These are phyloP conservation scores for Xerocomellus intermedius DNA, from an alignment of 768 basidiomycete species.

Conservation along the genomic window DNA sequence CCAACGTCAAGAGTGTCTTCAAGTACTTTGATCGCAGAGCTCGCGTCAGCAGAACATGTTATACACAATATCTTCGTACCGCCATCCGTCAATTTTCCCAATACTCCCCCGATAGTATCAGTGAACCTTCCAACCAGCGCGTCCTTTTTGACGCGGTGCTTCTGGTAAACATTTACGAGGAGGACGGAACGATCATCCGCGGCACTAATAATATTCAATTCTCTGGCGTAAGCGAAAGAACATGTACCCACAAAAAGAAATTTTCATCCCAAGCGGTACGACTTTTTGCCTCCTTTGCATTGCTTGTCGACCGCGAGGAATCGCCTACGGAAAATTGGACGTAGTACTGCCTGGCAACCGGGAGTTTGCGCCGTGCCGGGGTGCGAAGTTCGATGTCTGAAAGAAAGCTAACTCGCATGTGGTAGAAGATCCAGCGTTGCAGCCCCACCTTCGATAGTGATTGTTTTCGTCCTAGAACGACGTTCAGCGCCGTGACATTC, in stretches of 20 bases:
- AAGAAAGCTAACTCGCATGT: background rate
- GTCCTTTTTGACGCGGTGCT: background rate
- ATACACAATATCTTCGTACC: background rate
- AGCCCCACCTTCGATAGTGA: slow-evolving; percentile 1
- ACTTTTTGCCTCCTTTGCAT: background rate
- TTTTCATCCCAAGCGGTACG: background rate
- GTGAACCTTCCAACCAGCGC: background rate
- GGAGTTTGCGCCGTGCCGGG: background rate
- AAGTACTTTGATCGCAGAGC: background rate
- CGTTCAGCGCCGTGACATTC: too few species aligned
- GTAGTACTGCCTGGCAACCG: background rate
- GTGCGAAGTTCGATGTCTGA: background rate
- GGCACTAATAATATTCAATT: background rate
- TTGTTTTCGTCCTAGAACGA: background rate
- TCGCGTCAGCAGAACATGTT: background rate
- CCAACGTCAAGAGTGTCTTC: background rate
- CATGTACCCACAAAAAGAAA: background rate
- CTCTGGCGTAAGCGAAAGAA: background rate
- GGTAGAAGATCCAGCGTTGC: too few species aligned
- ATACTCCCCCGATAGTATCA: background rate
- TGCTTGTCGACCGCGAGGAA: background rate
- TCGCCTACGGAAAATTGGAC: background rate
- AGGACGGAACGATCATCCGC: background rate
- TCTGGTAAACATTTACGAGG: background rate
- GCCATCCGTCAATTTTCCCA: too few species aligned